Conservation (phyloP, 169 alveolate genomes). For the Plasmodium fragile region DNA sequence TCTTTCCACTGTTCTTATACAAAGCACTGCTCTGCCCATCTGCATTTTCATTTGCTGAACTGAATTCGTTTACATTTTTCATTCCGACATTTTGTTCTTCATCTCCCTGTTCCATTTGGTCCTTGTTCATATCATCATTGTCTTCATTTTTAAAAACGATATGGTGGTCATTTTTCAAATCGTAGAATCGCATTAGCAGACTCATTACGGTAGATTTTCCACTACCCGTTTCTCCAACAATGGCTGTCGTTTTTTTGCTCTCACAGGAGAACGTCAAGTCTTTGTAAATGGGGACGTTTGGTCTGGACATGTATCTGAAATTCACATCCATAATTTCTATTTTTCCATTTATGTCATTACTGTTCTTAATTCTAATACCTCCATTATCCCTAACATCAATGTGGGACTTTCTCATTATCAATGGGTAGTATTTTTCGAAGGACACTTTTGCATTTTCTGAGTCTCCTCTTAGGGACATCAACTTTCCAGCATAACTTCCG, state of each 20-base stretch:
- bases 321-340: conserved; percentile 47
- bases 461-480: conserved; percentile 67
- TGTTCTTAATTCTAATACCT: conserved; percentile 62
- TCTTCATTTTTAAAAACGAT: conserved; percentile 77
- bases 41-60: neutral
- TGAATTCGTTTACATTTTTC: conserved; percentile 1
- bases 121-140: neutral
- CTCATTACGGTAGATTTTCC: conserved; percentile 95
- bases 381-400: conserved; percentile 62
- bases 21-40: conserved; percentile 12
- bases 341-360: conserved; percentile 17
- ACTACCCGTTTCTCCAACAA: conserved; percentile 95
- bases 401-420: conserved; percentile 42
- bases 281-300: conserved; percentile 69
- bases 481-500: conserved; percentile 76
- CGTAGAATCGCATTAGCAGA: conserved; percentile 91
- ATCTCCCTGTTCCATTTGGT: neutral
- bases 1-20: conserved; percentile 83
- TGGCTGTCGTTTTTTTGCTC: conserved; percentile 86
- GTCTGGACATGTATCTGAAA: conserved; percentile 64
- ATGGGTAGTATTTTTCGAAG: conserved; percentile 65
- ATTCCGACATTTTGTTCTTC: conserved; percentile 1
- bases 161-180: conserved; percentile 83
- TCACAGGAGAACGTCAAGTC: conserved; percentile 74
- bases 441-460: conserved; percentile 49